Conservation (phyloP, 805 yeast genomes). For the Blastobotrys chiropterorum region DNA sequence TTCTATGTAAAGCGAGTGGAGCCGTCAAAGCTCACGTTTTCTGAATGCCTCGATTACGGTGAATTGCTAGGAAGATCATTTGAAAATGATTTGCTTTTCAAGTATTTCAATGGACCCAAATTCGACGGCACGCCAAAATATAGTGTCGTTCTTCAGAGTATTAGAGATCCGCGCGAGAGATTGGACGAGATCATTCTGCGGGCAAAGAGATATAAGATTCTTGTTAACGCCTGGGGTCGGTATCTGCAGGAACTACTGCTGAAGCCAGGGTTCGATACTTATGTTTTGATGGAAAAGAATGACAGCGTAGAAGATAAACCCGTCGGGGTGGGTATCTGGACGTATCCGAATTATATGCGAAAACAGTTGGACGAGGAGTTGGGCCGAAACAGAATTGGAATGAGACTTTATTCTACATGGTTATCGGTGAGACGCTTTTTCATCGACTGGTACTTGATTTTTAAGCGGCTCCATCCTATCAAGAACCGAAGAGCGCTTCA, state of each 20-base stretch:
- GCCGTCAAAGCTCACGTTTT: not conserved
- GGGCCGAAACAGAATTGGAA: slow-evolving; percentile 1
- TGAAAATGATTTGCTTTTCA: slow-evolving; percentile 8
- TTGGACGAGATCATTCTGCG: slow-evolving; percentile 6
- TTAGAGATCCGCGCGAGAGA: slow-evolving; percentile 11
- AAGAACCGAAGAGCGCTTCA: slow-evolving; percentile 4
- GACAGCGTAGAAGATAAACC: not conserved
- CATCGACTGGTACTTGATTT: slow-evolving; percentile 3
- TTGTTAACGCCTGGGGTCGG: slow-evolving; percentile 10
- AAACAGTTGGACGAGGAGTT: slow-evolving; percentile 4
- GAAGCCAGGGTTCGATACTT: not conserved
- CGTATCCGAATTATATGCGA: slow-evolving; percentile 5
- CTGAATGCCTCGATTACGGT: not conserved
- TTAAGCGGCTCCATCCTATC: slow-evolving; percentile 8
- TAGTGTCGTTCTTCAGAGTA: slow-evolving; percentile 2
- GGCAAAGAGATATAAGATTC: slow-evolving; percentile 6
- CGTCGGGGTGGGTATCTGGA: slow-evolving; percentile 11
- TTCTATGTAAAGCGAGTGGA: not conserved
- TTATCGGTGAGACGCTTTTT: not conserved
- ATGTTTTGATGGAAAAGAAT: slow-evolving; percentile 2
- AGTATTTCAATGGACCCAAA: slow-evolving; percentile 10
- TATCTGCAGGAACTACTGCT: not conserved
- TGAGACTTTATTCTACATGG: not conserved
- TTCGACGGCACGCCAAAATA: slow-evolving; percentile 5
- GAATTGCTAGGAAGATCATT: slow-evolving; percentile 4